Base-by-base conservation (phyloP, 179 eudicot species). In the Carnegiea gigantea region DNA sequence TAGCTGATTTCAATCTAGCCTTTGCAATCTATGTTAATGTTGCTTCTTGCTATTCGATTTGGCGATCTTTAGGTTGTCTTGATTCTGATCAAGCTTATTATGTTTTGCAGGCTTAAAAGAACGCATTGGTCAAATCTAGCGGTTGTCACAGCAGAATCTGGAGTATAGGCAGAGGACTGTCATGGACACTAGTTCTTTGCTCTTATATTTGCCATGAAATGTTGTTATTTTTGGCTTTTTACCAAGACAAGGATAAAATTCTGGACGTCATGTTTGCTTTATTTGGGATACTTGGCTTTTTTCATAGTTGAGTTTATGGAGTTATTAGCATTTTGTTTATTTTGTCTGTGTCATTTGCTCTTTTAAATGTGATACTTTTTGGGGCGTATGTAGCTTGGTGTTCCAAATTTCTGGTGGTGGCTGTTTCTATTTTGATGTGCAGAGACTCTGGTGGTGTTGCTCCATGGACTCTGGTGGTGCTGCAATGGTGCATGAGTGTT, bases 31-130 rank as follows among this genome's bases (percentile, higher is more conserved):
- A 20, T 48, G 23, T 57, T 40, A 18, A 9, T 62, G 36, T 33
- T 20, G 28, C 5, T 46, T 65, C 18, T 44, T 26, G 68, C 11
- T 21, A 0, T 62, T 57, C 0, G 5, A 4, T 23, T 23, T 3
- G 44, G 44, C 4, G 33, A 65, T 11, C 4, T 65, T 20, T 36
- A 20, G 64, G 28, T 18, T 17, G 5, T 23, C 24, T 13, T 1
- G 9, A 67, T 51, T 80, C 44, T 76, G 15, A 81, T 20, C 10
- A 20, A 18, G 3, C 12, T 9, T 23, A 14, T 26, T 23, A 24
- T 26, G 40, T 46, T 72, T 53, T 81, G 76, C 86, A 84, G 86
- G 82, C 86, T 40, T 84, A 75, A 78, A 74, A 78, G 84, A 64
- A 60, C 70, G 23, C 43, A 73, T 4, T 33, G 67, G 60, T 70